Conservation (phyloP, 2,329 filamentous ascomycete species). For the Fonsecaea pedrosoi region DNA sequence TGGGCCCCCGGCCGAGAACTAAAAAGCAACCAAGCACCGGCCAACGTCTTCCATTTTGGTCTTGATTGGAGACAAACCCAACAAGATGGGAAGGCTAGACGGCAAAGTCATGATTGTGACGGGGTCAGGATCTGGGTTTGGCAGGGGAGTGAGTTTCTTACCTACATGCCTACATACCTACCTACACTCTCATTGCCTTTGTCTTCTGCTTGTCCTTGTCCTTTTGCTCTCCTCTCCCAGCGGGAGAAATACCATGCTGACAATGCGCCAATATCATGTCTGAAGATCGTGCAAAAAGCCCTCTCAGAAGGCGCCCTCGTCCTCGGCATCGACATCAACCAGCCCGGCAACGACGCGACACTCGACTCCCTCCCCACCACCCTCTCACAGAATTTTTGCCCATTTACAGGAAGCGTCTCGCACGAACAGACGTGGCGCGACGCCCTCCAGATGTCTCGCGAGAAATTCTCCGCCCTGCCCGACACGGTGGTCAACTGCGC, state of each 20-base stretch:
- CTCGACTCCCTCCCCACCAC: background rate
- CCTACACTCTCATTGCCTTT: too few species aligned
- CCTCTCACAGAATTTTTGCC: background rate
- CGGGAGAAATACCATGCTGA: background rate
- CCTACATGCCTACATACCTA: background rate
- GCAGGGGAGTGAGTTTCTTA: background rate
- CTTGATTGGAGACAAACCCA: background rate
- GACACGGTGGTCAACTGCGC: slow-evolving; percentile 3
- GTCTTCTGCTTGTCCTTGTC: too few species aligned
- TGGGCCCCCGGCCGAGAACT: too few species aligned
- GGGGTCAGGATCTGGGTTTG: background rate
- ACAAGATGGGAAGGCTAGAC: background rate
- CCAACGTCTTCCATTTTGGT: background rate
- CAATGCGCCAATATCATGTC: background rate
- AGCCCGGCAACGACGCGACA: background rate
- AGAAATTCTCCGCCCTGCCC: background rate
- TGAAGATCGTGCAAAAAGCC: background rate
- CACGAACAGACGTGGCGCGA: background rate
- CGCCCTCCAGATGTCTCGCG: background rate
- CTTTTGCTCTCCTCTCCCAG: background rate
- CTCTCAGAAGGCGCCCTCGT: background rate
- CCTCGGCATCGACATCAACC: background rate
- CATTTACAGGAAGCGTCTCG: background rate
- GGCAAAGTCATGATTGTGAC: slow-evolving; percentile 4
- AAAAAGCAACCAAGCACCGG: too few species aligned